Conservation (phyloP, 495 filamentous ascomycete species). For the Lasiosphaeris hirsuta region DNA sequence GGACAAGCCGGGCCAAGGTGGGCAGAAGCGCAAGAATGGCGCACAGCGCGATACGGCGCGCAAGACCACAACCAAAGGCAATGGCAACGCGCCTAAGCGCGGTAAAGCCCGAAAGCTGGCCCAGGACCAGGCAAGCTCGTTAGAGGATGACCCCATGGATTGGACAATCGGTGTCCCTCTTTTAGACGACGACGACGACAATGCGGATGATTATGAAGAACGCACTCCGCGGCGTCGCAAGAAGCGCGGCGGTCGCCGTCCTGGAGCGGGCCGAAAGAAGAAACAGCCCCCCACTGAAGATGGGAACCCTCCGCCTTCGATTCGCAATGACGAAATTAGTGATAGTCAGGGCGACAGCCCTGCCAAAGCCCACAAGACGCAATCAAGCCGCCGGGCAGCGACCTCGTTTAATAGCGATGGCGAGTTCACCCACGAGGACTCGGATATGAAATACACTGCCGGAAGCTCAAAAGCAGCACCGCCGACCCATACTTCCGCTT, state of each 20-base stretch:
- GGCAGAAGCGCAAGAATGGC: constrained; percentile 22
- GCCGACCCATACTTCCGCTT: no score
- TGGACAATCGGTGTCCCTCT: constrained; percentile 2
- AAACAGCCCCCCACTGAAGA: constrained; percentile 12
- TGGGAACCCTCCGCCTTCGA: neutral
- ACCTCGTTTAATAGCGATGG: neutral
- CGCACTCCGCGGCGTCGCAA: constrained; percentile 11
- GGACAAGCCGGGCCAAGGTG: constrained; percentile 25
- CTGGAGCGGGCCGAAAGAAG: constrained; percentile 31
- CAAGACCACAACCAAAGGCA: constrained; percentile 22
- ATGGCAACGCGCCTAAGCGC: constrained; percentile 1
- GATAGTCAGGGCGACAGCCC: constrained; percentile 16
- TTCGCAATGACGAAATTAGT: constrained; percentile 20
- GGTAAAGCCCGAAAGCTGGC: constrained; percentile 2
- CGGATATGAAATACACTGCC: no score
- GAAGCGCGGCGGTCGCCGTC: constrained; percentile 29
- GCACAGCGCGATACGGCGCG: constrained; percentile 18
- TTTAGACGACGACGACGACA: constrained; percentile 24
- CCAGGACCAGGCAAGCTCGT: neutral
- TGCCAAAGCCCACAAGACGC: constrained; percentile 4
- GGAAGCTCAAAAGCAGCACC: no score
- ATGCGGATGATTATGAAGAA: constrained; percentile 17
- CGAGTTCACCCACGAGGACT: no score
- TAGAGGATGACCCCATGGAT: constrained; percentile 15
- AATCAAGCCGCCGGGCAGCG: constrained; percentile 8